Base-by-base conservation (phyloP, 164 flowering plant species). In the Chloranthus sessilifolius region DNA sequence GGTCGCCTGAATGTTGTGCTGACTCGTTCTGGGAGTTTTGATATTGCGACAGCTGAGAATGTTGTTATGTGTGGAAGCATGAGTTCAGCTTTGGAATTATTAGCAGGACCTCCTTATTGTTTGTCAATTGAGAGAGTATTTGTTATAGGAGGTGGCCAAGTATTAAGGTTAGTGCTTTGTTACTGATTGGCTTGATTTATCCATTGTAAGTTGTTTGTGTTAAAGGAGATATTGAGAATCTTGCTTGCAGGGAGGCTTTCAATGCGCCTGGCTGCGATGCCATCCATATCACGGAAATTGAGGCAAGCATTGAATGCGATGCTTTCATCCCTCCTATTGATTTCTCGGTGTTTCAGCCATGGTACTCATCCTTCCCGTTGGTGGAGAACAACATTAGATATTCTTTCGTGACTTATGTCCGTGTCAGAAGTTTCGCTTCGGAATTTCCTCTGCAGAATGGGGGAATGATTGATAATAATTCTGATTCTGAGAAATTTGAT, bases 1-100 rank as follows among this genome's bases (percentile, higher is more conserved):
- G 88, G 96, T 43, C 81, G 98, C 5, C 84, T 91, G 29, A 91
- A 83, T 78, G 94, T 91, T 53, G 85, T 91, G 50, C 69, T 91
- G 27, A 88, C 95, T 37, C 95, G 88, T 20, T 85, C 95, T 20
- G 90, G 82, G 47, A 74, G 81, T 60, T 83, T 78, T 64, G 85
- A 80, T 42, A 80, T 76, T 64, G 88, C 86, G 35, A 74, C 77
- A 40, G 78, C 78, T 4, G 96, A 88, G 65, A 83, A 83, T 80
- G 98, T 88, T 65, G 57, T 91, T n/a, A 80, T 66, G 16, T 83
- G 95, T 69, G 84, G 86, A 62, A 88, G 98, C 71, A 55, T 88
- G 65, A 46, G 47, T 59, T 85, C 90, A 33, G 92, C 96, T 53
- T 62, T 91, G 73, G 79, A 91, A 33, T 52, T 83, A 35, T 66